Evolutionary conservation across 1,139 yeast genomes (phyloP).

Genomic region (Kodamaea plutei): DNA sequence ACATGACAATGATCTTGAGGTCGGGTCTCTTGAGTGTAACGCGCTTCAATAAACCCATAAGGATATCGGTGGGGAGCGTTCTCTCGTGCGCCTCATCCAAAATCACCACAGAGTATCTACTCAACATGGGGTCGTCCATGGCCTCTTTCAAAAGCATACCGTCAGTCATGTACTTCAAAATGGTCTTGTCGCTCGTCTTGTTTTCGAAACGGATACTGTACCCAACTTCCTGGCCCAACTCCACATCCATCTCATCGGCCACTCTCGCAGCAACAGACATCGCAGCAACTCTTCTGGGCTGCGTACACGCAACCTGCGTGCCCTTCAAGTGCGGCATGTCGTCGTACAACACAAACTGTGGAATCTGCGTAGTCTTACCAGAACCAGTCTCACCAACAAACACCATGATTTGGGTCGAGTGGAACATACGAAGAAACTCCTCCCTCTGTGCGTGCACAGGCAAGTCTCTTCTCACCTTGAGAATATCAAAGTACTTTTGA

Average conservation of each 20-base stretch:
- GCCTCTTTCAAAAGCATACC: constrained; percentile 98
- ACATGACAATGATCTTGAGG: constrained; percentile 89
- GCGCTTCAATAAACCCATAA: constrained; percentile 91
- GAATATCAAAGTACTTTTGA: constrained; percentile 68
- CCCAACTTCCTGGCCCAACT: constrained; percentile 89
- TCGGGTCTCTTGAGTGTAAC: constrained; percentile 78
- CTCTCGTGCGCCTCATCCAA: constrained; percentile 98
- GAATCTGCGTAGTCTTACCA: constrained; percentile 96
- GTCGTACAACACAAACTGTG: constrained; percentile 90
- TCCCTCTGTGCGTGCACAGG: constrained; percentile 95
- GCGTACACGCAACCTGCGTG: constrained; percentile 89
- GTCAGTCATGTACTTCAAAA: constrained; percentile 95
- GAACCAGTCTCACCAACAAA: constrained; percentile 99
- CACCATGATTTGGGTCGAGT: constrained; percentile 88
- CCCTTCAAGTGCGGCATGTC: constrained; percentile 83
- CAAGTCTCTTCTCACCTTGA: constrained; percentile 73
- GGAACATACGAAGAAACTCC: constrained; percentile 80
- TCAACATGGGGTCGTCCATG: constrained; percentile 87
- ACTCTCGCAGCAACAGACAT: constrained; percentile 97
- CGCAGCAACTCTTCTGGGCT: constrained; percentile 97
- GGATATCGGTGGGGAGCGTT: constrained; percentile 91
- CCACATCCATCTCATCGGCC: constrained; percentile 93
- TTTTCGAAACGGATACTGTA: constrained; percentile 92
- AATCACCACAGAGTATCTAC: constrained; percentile 81
- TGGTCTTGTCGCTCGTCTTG: constrained; percentile 72